Base-by-base conservation (phyloP, 805 yeast species). In the Priceomyces fermenticarens region DNA sequence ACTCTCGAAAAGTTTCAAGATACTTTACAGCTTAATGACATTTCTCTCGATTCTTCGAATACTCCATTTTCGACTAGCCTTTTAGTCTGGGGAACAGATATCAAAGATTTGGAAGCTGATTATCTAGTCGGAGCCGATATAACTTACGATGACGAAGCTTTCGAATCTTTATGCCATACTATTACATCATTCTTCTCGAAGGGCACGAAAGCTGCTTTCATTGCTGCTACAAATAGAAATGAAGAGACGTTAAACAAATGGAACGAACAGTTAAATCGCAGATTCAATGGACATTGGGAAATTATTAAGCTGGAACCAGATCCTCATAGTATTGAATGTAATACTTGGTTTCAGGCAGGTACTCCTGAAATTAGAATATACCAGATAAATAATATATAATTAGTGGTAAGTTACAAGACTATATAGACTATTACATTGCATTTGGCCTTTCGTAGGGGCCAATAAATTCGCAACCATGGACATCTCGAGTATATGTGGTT, bases 41-140 rank as follows among this genome's bases (percentile, higher is more conserved):
- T 66, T 1, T 17, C 33, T 10, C 30, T 35, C 10, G 28, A 23
- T 4, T 13, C 32, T 2, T 10, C 26, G 4, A 32, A 36, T 7
- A 14, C 35, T 6, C 43, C 43, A 5, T 25, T 27, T 2, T 39
- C 32, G 7, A 47, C 57, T 30, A 60, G 68, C 31, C 75, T 67
- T 31, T 61, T 75, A 29, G 49, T 81, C 5, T 76, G 87, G 83
- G 89, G 95, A 76, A 41, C 58, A 14, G 47, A 52, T n/a, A 49
- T 47, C 33, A 41, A 38, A 3, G 16, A 14, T 3, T 72, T 76
- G 2, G 63, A 63, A 30, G 59, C 69, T 3, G 80, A 82, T 50
- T 58, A 81, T 1, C 63, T 88, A 0, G 54, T 88, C 3, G 96
- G 90, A 0, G 93, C 97, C 0, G 98, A 90, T 60, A 88, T 90